These are phyloP conservation scores for Exophiala spinifera DNA, from an alignment of 2,329 filamentous ascomycete genomes.

Conservation along the genomic window DNA sequence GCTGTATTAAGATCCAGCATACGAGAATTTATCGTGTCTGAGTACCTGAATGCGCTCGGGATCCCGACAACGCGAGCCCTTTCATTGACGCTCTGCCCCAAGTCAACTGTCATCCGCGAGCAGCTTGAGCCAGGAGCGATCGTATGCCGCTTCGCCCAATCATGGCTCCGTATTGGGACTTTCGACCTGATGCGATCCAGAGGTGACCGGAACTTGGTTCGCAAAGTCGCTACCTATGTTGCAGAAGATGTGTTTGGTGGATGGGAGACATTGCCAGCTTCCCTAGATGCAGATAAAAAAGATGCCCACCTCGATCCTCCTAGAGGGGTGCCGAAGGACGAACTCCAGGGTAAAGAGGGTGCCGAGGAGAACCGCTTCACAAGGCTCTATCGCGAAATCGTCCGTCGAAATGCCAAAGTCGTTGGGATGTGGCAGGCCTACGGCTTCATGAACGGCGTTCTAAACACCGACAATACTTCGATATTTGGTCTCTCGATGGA, in stretches of 20 bases:
- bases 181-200: conserved; percentile 87
- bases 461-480: conserved; percentile 98
- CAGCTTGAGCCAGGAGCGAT: conserved; percentile 85
- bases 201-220: conserved; percentile 71
- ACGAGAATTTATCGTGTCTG: conserved; percentile 88
- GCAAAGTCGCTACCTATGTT: conserved; percentile 74
- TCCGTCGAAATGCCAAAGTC: conserved; percentile 77
- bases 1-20: conserved; percentile 91
- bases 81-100: conserved; percentile 72
- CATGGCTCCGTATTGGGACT: conserved; percentile 89
- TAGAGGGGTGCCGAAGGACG: conserved; percentile 55
- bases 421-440: conserved; percentile 97
- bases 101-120: conserved; percentile 72
- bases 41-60: conserved; percentile 74
- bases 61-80: conserved; percentile 87
- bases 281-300: conserved; percentile 42
- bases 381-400: conserved; percentile 82
- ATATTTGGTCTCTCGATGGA: conserved; percentile 86
- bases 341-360: conserved; percentile 64
- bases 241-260: conserved; percentile 84
- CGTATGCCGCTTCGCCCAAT: conserved; percentile 84
- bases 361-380: conserved; percentile 81
- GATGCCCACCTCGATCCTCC: conserved; percentile 38
- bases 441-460: conserved; percentile 97
- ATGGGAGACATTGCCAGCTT: conserved; percentile 76